Evolutionary conservation across 805 yeast species (phyloP).

Genomic region (Saccharomycopsis fermentans): DNA sequence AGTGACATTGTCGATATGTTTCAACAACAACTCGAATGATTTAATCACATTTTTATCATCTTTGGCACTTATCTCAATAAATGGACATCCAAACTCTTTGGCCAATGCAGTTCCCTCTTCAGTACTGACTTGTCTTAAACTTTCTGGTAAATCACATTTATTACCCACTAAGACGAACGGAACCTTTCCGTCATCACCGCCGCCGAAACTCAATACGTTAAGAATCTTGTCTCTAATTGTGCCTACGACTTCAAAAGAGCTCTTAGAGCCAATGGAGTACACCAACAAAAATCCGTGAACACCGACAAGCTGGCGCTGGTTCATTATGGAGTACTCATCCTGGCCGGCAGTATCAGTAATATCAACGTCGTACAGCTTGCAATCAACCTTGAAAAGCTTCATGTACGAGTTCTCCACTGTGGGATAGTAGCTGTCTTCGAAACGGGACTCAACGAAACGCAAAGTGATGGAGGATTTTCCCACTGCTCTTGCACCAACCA

Average conservation of each 20-base stretch:
- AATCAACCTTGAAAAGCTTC: slow-evolving; percentile 56
- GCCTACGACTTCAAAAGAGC: slow-evolving; percentile 66
- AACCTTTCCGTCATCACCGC: slow-evolving; percentile 37
- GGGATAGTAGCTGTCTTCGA: slow-evolving; percentile 83
- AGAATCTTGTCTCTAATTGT: slow-evolving; percentile 76
- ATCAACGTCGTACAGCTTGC: slow-evolving; percentile 70
- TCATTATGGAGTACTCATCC: slow-evolving; percentile 76
- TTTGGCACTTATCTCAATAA: slow-evolving; percentile 78
- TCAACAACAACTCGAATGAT: slow-evolving; percentile 51
- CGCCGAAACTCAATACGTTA: slow-evolving; percentile 34
- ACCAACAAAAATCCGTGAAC: slow-evolving; percentile 77
- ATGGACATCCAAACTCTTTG: slow-evolving; percentile 54
- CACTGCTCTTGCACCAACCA: slow-evolving; percentile 81
- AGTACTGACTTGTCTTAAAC: slow-evolving; percentile 50
- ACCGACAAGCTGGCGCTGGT: slow-evolving; percentile 68
- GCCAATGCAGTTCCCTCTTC: slow-evolving; percentile 58
- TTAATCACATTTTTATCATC: slow-evolving; percentile 56
- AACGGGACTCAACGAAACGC: slow-evolving; percentile 78
- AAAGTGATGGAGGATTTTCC: slow-evolving; percentile 82
- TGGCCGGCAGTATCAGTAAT: slow-evolving; percentile 91
- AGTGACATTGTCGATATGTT: slow-evolving; percentile 41
- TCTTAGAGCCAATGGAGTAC: slow-evolving; percentile 69
- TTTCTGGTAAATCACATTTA: slow-evolving; percentile 47
- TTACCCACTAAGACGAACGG: slow-evolving; percentile 78
- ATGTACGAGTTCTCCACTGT: slow-evolving; percentile 81